These are phyloP conservation scores for Aegle marmelos DNA, from an alignment of 345 rosid genomes.

Conservation along the genomic window DNA sequence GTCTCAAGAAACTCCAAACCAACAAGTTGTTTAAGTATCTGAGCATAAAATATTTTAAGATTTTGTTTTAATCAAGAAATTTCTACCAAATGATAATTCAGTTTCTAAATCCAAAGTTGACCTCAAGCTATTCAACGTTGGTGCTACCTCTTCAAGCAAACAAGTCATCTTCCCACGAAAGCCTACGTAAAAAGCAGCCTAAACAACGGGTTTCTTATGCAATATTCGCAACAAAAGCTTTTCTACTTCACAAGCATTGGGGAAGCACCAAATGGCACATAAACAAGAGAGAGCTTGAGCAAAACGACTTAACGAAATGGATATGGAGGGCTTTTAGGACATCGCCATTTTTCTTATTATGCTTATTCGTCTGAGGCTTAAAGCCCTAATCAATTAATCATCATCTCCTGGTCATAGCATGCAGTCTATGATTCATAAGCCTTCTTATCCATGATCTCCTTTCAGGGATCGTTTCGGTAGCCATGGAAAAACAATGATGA, in stretches of 20 bases:
- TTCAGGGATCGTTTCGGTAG: constrained; percentile 5
- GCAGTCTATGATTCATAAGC: constrained; percentile 12
- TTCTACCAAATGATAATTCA: constrained; percentile 7
- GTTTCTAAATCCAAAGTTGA: constrained; percentile 24
- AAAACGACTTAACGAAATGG: constrained; percentile 31
- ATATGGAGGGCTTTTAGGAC: background rate
- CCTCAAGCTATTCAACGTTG: constrained; percentile 21
- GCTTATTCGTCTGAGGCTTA: constrained; percentile 9
- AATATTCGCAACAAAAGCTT: constrained; percentile 41
- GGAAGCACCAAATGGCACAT: constrained; percentile 51
- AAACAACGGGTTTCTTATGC: constrained; percentile 32
- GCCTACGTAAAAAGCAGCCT: background rate
- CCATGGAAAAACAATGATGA: constrained; percentile 7
- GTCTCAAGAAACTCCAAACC: constrained; percentile 12
- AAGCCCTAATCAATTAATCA: constrained; percentile 1
- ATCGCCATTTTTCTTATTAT: constrained; percentile 11
- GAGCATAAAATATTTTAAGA: background rate
- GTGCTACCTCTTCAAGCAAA: background rate
- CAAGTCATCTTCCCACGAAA: background rate
- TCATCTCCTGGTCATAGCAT: constrained; percentile 11
- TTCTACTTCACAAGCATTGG: constrained; percentile 41
- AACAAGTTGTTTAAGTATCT: background rate
- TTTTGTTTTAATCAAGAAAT: constrained; percentile 23
- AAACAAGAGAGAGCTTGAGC: constrained; percentile 40
- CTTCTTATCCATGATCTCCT: constrained; percentile 19